Base-by-base conservation (phyloP, 2,329 filamentous ascomycete genomes). In the Ilyonectria mors-panacis region DNA sequence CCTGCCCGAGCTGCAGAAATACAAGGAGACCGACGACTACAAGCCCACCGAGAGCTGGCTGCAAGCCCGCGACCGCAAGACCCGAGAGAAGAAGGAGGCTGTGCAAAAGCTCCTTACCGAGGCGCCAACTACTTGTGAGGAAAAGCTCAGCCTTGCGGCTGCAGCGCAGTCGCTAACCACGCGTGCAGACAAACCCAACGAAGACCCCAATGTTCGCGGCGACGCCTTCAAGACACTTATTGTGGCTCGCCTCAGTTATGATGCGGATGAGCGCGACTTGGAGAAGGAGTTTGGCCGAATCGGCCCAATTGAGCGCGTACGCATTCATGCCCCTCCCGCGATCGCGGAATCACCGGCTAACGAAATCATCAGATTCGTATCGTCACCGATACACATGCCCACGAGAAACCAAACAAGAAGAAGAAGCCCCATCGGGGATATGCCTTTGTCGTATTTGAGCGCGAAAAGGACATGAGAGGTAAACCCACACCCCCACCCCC, bases 401-500 rank as follows among this genome's bases (percentile, higher is more conserved):
- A 87, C 73, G 88, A 88, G 78, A 92, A 87, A 81, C 89, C 87
- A 63, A 93, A 92, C 76, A 94, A 95, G 83, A 91, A 93, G 79
- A 92, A 92, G 78, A 94, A 94, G 84, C 85, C 91, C 57, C 93
- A 97, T 78, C 88, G 92, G 77, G 96, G 96, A 69, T 99, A 99
- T 81, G 96, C 94, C 68, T 99, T 99, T 79, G 92, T 99, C 74
- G 94, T 98, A 61, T 99, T 95, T 79, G 95, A 98, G 83, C 92
- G 94, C 81, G 96, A 98, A 84, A 95, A 95, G 83, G 96, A 98
- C 80, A 98, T 98, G 95, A 97, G 97, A 94, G 94, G 95, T 98
- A 97, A 90, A 82, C 82, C 80, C 78, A 80, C 78, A 80, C 80
- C 83, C 71, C 53, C 55, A 66, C 51, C 68, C 79, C 81, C 77